These are phyloP conservation scores for Cryptosporidium felis DNA, from an alignment of 169 alveolate genomes.

Conservation along the genomic window DNA sequence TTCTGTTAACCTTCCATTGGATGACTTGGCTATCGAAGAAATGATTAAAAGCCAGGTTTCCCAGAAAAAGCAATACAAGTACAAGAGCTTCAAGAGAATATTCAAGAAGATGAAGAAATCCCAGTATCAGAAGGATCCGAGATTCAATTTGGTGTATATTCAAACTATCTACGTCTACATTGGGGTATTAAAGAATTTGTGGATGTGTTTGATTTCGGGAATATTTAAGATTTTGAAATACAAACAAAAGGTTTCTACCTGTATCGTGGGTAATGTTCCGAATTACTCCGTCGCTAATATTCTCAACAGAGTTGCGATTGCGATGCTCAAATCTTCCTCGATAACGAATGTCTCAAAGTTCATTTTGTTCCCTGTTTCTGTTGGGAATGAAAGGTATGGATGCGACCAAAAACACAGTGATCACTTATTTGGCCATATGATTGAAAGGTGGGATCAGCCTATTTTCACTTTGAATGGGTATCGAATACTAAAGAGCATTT, in stretches of 20 bases:
- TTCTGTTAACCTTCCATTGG: slow-evolving; percentile 32
- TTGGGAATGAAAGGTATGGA: slow-evolving; percentile 66
- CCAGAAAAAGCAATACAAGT: slow-evolving; percentile 39
- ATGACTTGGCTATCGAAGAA: slow-evolving; percentile 30
- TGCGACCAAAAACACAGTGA: slow-evolving; percentile 26
- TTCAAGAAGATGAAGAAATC: slow-evolving; percentile 52
- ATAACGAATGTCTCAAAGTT: slow-evolving; percentile 52
- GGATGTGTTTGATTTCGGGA: slow-evolving; percentile 66
- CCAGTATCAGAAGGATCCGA: slow-evolving; percentile 32
- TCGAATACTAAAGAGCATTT: slow-evolving; percentile 44
- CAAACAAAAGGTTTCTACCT: slow-evolving; percentile 17
- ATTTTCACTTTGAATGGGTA: slow-evolving; percentile 59
- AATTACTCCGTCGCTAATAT: slow-evolving; percentile 47
- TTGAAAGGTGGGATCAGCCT: slow-evolving; percentile 71
- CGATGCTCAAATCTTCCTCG: slow-evolving; percentile 58
- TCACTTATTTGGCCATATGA: slow-evolving; percentile 54
- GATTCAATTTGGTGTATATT: slow-evolving; percentile 31
- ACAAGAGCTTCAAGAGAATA: slow-evolving; percentile 18
- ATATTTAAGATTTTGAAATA: slow-evolving; percentile 42
- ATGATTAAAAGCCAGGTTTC: slow-evolving; percentile 36
- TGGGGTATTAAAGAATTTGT: slow-evolving; percentile 37
- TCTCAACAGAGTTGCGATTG: slow-evolving; percentile 33
- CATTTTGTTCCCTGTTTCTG: slow-evolving; percentile 45
- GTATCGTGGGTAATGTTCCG: slow-evolving; percentile 63
- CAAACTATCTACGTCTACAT: slow-evolving; percentile 5